Evolutionary conservation across 352 stramenopile genomes (phyloP).

Genomic region (Chrysophaeum taylorii): DNA sequence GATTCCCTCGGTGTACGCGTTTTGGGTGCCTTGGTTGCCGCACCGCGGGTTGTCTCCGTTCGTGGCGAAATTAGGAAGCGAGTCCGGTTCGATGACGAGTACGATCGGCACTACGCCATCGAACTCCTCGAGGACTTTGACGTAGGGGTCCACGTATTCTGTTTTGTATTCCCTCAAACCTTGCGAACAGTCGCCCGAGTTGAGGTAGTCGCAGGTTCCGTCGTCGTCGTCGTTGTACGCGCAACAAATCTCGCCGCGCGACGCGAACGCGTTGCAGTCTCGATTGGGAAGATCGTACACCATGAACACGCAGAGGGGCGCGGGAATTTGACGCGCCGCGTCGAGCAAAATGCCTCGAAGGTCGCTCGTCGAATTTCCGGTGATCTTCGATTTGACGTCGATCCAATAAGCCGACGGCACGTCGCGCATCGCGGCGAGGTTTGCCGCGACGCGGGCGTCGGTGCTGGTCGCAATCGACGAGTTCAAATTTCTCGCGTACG

Average conservation of each 20-base stretch:
- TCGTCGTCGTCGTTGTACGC: neutral
- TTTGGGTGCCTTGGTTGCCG: neutral
- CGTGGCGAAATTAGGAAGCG: too few relatives aligned
- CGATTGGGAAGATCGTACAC: conserved; percentile 4
- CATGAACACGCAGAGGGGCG: neutral
- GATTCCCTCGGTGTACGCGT: neutral
- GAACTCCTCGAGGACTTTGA: neutral
- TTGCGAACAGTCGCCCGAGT: neutral
- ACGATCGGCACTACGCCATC: neutral
- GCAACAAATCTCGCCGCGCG: neutral
- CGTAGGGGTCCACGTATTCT: neutral
- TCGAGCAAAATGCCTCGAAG: too few relatives aligned
- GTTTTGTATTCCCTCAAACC: neutral
- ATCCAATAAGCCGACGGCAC: too few relatives aligned
- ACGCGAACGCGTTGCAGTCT: too few relatives aligned
- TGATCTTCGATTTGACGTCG: too few relatives aligned
- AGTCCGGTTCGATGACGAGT: too few relatives aligned
- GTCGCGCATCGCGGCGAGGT: neutral
- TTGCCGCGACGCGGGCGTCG: neutral
- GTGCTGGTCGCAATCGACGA: neutral
- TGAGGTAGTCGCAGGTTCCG: neutral
- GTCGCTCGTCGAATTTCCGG: neutral
- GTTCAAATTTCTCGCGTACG: too few relatives aligned
- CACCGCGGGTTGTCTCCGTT: neutral
- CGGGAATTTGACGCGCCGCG: neutral